Evolutionary conservation across 345 rosid genomes (phyloP).

Genomic region (Garcia nutans): DNA sequence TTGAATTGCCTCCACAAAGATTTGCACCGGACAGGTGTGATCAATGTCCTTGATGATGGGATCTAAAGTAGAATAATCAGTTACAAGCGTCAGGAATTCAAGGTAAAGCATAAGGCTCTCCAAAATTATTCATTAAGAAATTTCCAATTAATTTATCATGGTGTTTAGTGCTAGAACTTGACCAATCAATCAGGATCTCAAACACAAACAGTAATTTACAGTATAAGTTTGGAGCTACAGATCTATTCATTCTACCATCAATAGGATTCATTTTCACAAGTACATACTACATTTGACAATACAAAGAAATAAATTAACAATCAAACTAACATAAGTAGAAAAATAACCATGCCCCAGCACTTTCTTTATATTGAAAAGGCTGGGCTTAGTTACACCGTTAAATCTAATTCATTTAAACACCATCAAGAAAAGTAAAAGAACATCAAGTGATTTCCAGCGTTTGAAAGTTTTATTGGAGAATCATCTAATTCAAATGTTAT

Average conservation of each 20-base stretch:
- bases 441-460: not conserved
- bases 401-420: not conserved
- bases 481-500: not conserved
- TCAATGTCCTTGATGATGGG: conserved; percentile 72
- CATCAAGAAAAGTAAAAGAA: not conserved
- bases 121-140: not conserved
- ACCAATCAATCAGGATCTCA: not conserved
- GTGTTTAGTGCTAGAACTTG: not conserved
- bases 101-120: not conserved
- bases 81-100: not conserved
- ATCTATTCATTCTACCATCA: not conserved
- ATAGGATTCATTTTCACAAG: not conserved
- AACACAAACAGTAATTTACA: too few species aligned
- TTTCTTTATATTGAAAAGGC: not conserved
- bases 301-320: not conserved
- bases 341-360: not conserved
- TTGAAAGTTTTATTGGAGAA: not conserved
- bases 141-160: not conserved
- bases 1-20: conserved; percentile 97
- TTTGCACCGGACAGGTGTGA: conserved; percentile 96
- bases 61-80: conserved; percentile 46
- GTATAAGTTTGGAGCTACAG: not conserved
- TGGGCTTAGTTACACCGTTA: not conserved
- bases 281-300: not conserved
- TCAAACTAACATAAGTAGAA: not conserved